phyloP scores from a whole-genome alignment of 805 yeast genomes.

The Kodamaea hsintzibuensis region DNA sequence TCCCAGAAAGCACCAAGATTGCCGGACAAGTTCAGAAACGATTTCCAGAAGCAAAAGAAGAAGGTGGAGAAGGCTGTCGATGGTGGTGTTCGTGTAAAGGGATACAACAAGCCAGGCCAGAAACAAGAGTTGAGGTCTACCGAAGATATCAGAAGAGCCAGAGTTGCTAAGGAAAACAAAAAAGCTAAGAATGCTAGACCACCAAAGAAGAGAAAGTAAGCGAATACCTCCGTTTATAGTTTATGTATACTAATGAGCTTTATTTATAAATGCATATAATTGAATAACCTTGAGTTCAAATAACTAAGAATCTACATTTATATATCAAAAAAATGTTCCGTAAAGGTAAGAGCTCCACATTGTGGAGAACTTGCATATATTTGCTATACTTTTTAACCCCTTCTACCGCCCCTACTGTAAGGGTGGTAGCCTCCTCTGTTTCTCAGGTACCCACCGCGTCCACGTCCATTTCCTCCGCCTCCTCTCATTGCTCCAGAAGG shows the following conservation, averaged over 20 bases:
- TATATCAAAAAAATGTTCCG: no score
- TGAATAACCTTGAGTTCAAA: no score
- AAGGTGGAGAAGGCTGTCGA: constrained; percentile 80
- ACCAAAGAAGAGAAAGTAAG: constrained; percentile 43
- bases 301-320: no score
- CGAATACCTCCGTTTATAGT: background rate
- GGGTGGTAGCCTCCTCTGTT: constrained; percentile 45
- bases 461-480: constrained; percentile 37
- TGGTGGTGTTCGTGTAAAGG: constrained; percentile 71
- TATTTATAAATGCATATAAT: background rate
- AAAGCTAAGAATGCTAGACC: constrained; percentile 81
- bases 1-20: constrained; percentile 76
- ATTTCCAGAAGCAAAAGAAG: constrained; percentile 77
- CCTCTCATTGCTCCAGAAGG: constrained; percentile 34
- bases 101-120: constrained; percentile 51
- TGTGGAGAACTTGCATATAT: background rate
- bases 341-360: background rate
- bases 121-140: constrained; percentile 62
- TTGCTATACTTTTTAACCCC: background rate
- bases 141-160: constrained; percentile 75
- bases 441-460: constrained; percentile 21
- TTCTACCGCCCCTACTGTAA: constrained; percentile 42
- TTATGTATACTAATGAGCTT: no score
- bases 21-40: constrained; percentile 91
- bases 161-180: constrained; percentile 68